Base-by-base conservation (phyloP, 306 rosid genomes). In the Ormosia emarginata region DNA sequence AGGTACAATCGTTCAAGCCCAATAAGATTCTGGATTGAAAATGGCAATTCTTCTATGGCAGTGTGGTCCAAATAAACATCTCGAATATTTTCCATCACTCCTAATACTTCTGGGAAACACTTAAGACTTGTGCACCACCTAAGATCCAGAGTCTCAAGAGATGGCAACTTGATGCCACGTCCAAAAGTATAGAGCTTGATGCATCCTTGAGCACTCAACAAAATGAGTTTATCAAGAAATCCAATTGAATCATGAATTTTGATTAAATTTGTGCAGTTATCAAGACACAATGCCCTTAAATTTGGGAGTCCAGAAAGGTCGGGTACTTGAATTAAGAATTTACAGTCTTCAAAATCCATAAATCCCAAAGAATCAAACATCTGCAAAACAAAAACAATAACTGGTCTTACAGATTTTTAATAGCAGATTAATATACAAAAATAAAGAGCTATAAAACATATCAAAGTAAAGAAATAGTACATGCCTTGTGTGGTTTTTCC, bases 101-200 rank as follows among this genome's bases (percentile, higher is more conserved):
- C 84, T 14, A 24, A 1, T 3, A 69, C 58, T 69, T 47, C 24
- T 12, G 75, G 75, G 43, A 78, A 67, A 18, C 76, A 29, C 75
- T 24, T 4, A 44, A 78, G 82, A 67, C 18, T 4, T 7, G 47
- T 12, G 14, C 75, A 78, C n/a, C 58, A 5, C 15, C 30, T 14
- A 29, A 67, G 74, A 29, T 79, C 78, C 6, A 79, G 15, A 33
- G 59, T 70, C 68, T 79, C 78, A 2, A 79, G 50, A 44, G 77
- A 79, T 29, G 77, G 34, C 70, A 79, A 24, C 29, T 14, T 57
- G 71, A 79, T 69, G 61, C 11, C 6, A 33, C n/a, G 62, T 13
- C 6, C 59, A 1, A 69, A 61, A 44, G 14, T 12, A 15, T 11
- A 34, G 9, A 79, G 64, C 2, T 79, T 52, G 78, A 4, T 44